Evolutionary conservation across 1,284 basidiomycete species (phyloP).

Genomic region (Butyriboletus appendiculatus): DNA sequence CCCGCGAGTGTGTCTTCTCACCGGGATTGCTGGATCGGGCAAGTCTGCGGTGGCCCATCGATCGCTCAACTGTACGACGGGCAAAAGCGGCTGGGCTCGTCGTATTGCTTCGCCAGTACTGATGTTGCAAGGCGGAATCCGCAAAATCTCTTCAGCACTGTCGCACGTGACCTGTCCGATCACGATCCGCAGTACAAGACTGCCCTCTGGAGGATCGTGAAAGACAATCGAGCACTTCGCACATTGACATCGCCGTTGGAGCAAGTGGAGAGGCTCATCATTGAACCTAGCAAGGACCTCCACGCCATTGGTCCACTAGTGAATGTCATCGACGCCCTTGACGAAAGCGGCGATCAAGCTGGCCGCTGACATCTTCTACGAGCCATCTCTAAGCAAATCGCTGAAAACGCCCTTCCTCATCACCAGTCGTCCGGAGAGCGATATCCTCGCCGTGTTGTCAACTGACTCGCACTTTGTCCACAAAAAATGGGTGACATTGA

Average conservation of each 20-base stretch:
- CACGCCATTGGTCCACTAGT: slow-evolving; percentile 1
- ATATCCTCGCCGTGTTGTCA: not conserved
- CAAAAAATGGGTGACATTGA: no score
- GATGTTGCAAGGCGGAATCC: slow-evolving; percentile 5
- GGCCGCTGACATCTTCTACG: not conserved
- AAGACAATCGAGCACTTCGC: not conserved
- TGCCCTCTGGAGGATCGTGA: not conserved
- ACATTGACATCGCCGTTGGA: not conserved
- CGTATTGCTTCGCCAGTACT: slow-evolving; percentile 7
- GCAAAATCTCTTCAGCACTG: slow-evolving; percentile 6
- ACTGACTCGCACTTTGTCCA: no score
- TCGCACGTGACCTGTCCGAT: slow-evolving; percentile 4
- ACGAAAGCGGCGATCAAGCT: slow-evolving; percentile 7
- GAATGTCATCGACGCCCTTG: slow-evolving; percentile 12
- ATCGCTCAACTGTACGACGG: slow-evolving; percentile 2
- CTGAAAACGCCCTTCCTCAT: not conserved
- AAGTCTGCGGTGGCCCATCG: slow-evolving; percentile 6
- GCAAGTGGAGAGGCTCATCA: slow-evolving; percentile 1
- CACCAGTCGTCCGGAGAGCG: not conserved
- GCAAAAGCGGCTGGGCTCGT: slow-evolving; percentile 6
- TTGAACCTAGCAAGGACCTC: slow-evolving; percentile 1
- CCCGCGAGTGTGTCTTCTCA: slow-evolving; percentile 1
- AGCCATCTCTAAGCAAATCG: not conserved
- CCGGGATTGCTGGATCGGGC: slow-evolving; percentile 4
- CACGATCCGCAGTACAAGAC: not conserved